Evolutionary conservation across 139 green algal genomes (phyloP).

Genomic region (Coelastrella sp.): DNA sequence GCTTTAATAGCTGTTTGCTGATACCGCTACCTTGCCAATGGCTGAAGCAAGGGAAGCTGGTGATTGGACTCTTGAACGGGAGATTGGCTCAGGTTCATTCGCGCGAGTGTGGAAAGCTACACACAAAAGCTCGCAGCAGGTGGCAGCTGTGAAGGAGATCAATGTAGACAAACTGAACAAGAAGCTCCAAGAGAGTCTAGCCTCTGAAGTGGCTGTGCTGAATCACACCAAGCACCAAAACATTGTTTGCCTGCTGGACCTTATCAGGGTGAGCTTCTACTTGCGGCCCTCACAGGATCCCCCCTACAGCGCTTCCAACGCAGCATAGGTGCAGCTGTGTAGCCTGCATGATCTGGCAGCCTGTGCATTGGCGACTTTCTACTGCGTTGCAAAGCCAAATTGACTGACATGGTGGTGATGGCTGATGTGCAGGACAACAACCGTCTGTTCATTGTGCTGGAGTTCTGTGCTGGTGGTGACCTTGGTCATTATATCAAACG

Average conservation of each 20-base stretch:
- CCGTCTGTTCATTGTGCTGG: conserved; percentile 91
- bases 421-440: conserved; percentile 35
- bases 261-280: conserved; percentile 82
- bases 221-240: conserved; percentile 85
- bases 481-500: conserved; percentile 82
- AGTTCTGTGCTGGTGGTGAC: conserved; percentile 96
- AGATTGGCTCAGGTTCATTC: conserved; percentile 92
- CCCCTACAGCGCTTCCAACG: no score
- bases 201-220: conserved; percentile 92
- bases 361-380: background rate
- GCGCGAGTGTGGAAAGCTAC: conserved; percentile 90
- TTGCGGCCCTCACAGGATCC: no score
- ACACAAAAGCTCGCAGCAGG: conserved; percentile 66
- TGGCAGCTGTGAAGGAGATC: conserved; percentile 96
- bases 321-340: no score
- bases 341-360: background rate
- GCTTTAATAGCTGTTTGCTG: no score
- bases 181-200: conserved; percentile 92
- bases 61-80: conserved; percentile 75
- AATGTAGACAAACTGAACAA: conserved; percentile 82
- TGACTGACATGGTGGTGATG: no score
- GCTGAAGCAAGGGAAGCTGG: conserved; percentile 56
- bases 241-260: conserved; percentile 92
- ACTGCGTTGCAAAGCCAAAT: no score
- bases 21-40: no score